Evolutionary conservation across 495 filamentous ascomycete species (phyloP).

Genomic region (Astrothelium macrocarpum): DNA sequence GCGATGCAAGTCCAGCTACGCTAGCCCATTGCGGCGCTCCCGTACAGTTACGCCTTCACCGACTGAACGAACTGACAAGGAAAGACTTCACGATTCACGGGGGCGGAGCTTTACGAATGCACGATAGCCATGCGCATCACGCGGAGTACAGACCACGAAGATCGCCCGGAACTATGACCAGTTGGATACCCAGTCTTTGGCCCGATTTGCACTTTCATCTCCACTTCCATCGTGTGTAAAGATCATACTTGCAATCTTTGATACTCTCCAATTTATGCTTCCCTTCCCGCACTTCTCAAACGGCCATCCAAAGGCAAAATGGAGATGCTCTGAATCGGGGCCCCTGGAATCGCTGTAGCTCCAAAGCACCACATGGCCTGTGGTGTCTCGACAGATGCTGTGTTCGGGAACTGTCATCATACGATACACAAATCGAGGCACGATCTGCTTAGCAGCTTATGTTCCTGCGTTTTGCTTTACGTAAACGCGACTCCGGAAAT

Average conservation of each 20-base stretch:
- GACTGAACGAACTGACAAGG: background rate
- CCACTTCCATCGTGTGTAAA: no score
- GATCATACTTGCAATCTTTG: no score
- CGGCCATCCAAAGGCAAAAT: background rate
- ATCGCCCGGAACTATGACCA: no score
- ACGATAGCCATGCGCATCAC: no score
- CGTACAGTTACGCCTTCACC: background rate
- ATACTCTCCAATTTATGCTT: no score
- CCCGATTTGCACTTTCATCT: no score
- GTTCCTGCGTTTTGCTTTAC: background rate
- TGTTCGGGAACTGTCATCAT: background rate
- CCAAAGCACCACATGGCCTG: background rate
- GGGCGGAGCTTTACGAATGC: no score
- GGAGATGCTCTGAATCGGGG: background rate
- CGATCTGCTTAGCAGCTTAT: background rate
- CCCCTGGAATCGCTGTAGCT: background rate
- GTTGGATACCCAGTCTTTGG: no score
- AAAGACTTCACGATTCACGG: no score
- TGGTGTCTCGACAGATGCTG: background rate
- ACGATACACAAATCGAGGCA: background rate
- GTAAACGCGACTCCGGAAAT: background rate
- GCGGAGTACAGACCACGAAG: no score
- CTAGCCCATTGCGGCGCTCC: background rate
- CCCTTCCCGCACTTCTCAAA: no score
- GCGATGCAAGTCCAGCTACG: background rate